Evolutionary conservation across 2,329 filamentous ascomycete species (phyloP).

Genomic region (Diplodia scrobiculata): DNA sequence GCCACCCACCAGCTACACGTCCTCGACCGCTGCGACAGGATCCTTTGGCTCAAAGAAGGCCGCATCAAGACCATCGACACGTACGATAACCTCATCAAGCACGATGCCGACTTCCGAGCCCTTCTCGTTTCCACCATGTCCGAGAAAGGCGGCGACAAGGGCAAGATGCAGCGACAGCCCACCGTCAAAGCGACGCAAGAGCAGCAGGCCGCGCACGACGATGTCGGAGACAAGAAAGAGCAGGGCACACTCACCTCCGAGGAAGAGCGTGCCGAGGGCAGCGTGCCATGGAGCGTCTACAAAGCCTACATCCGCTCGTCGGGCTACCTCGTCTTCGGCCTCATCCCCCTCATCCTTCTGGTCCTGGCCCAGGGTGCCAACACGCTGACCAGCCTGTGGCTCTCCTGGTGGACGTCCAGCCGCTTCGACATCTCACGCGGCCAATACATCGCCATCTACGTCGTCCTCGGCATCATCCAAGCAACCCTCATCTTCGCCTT

Average conservation of each 20-base stretch:
- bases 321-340: conserved; percentile 68
- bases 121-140: conserved; percentile 79
- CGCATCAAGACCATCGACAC: conserved; percentile 83
- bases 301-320: conserved; percentile 74
- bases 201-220: conserved; percentile 54
- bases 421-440: conserved; percentile 59
- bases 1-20: conserved; percentile 97
- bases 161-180: not conserved
- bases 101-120: conserved; percentile 74
- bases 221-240: conserved; percentile 60
- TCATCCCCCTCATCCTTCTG: conserved; percentile 65
- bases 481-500: conserved; percentile 78
- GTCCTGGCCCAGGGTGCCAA: conserved; percentile 78
- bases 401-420: conserved; percentile 88
- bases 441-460: conserved; percentile 63
- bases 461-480: conserved; percentile 70
- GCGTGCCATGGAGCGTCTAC: conserved; percentile 80
- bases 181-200: conserved; percentile 50
- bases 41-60: conserved; percentile 90
- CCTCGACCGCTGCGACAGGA: conserved; percentile 83
- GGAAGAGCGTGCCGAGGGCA: conserved; percentile 70
- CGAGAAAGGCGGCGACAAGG: conserved; percentile 50
- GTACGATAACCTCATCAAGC: conserved; percentile 81
- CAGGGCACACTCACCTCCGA: conserved; percentile 56
- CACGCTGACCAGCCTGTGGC: conserved; percentile 85